A percentile compares a stretch with the other conserved stretches of the same genome.
phyloP scores from a whole-genome alignment of 495 filamentous ascomycete species.

The Neurospora sublineolata region DNA sequence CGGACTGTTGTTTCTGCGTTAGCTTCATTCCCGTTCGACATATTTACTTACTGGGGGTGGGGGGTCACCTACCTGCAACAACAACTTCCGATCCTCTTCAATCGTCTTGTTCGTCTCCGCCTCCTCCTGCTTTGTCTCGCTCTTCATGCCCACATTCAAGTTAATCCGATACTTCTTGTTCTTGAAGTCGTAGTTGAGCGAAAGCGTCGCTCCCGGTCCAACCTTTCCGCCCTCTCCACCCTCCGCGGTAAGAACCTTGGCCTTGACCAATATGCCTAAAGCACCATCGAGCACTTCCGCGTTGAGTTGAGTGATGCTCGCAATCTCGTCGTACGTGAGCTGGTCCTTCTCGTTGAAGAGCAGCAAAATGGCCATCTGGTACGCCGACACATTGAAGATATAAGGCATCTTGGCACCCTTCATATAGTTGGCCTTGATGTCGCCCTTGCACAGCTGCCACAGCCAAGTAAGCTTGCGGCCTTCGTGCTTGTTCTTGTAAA shows the following conservation, averaged over 20 bases:
- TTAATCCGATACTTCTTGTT: conserved; percentile 96
- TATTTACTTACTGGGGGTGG: conserved; percentile 5
- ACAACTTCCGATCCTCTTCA: conserved; percentile 90
- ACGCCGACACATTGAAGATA: conserved; percentile 95
- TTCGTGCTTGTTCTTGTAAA: conserved; percentile 91
- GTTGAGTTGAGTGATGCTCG: conserved; percentile 63
- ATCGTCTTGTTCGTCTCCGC: conserved; percentile 99
- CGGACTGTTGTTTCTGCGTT: conserved; percentile 48
- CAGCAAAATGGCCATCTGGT: conserved; percentile 93
- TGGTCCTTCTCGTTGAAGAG: conserved; percentile 86
- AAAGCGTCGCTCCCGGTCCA: conserved; percentile 61
- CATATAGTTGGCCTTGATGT: conserved; percentile 87
- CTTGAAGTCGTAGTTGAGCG: conserved; percentile 89
- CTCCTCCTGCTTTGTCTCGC: conserved; percentile 86
- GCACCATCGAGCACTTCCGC: conserved; percentile 77
- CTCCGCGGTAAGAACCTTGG: conserved; percentile 61
- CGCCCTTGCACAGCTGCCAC: conserved; percentile 96
- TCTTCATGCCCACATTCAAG: conserved; percentile 87
- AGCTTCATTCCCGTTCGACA: too few relatives aligned
- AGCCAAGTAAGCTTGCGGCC: conserved; percentile 95
- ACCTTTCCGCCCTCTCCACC: conserved; percentile 60
- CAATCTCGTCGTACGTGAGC: conserved; percentile 80
- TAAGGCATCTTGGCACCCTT: conserved; percentile 80
- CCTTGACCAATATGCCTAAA: conserved; percentile 74
- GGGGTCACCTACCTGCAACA: conserved; percentile 86